These are phyloP conservation scores for Aquilaria malaccensis DNA, from an alignment of 345 rosid species.

Conservation along the genomic window DNA sequence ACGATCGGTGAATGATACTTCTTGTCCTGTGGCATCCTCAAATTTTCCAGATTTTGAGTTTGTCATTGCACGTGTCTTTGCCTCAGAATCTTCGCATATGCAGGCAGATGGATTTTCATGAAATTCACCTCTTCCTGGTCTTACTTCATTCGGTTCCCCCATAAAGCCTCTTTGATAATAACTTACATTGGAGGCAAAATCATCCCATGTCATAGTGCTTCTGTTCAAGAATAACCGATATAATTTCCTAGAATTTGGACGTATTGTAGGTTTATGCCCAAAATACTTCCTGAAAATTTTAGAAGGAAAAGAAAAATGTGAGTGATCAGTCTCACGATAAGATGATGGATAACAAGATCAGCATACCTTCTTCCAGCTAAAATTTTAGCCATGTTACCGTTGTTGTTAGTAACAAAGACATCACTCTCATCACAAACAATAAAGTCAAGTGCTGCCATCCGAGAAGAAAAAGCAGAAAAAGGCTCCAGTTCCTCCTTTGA, in stretches of 20 bases:
- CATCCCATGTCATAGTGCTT: conserved; percentile 79
- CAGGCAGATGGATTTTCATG: conserved; percentile 93
- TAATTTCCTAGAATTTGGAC: conserved; percentile 93
- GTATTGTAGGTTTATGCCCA: conserved; percentile 90
- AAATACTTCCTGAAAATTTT: conserved; percentile 65
- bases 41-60: conserved; percentile 34
- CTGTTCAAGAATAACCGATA: conserved; percentile 59
- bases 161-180: conserved; percentile 82
- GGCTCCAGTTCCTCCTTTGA: conserved; percentile 67
- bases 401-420: conserved; percentile 93
- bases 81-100: conserved; percentile 67
- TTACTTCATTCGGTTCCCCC: conserved; percentile 93
- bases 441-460: conserved; percentile 99
- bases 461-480: conserved; percentile 76
- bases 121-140: conserved; percentile 96
- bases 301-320: conserved; percentile 7
- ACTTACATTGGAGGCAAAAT: conserved; percentile 64
- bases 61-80: conserved; percentile 34
- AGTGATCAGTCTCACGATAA: conserved; percentile 4
- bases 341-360: conserved; percentile 6
- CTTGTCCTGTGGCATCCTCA: conserved; percentile 24
- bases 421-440: conserved; percentile 94
- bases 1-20: conserved; percentile 29
- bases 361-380: conserved; percentile 87
- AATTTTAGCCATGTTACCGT: conserved; percentile 95